A percentile compares a stretch with the other conserved stretches of the same genome.
These are phyloP conservation scores for Nakataea oryzae DNA, from an alignment of 2,329 filamentous ascomycete genomes.

Conservation along the genomic window DNA sequence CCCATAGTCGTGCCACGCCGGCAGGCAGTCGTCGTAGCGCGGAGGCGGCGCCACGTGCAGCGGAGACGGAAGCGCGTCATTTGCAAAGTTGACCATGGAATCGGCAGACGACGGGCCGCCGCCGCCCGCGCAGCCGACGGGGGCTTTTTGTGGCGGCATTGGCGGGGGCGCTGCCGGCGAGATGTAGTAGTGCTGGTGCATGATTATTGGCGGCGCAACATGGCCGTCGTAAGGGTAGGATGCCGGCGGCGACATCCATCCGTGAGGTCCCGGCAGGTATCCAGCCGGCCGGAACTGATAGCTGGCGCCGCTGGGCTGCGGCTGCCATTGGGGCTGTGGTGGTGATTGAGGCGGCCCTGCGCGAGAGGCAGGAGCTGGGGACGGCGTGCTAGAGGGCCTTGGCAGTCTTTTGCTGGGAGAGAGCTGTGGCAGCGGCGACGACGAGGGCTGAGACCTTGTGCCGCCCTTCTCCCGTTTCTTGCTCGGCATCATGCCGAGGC, in stretches of 20 bases:
- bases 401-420: neutral
- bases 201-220: slow-evolving; percentile 29
- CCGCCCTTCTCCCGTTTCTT: neutral
- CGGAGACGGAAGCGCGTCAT: slow-evolving; percentile 22
- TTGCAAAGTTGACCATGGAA: slow-evolving; percentile 32
- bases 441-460: slow-evolving; percentile 1
- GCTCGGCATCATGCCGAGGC: neutral
- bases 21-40: slow-evolving; percentile 29
- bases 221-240: neutral
- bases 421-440: neutral
- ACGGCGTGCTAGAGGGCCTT: neutral
- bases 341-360: neutral
- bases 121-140: slow-evolving; percentile 2
- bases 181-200: slow-evolving; percentile 43
- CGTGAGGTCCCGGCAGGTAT: slow-evolving; percentile 14
- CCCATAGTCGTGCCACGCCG: slow-evolving; percentile 29
- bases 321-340: slow-evolving; percentile 1
- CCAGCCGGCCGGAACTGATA: slow-evolving; percentile 14
- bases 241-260: slow-evolving; percentile 9
- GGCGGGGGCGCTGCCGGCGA: slow-evolving; percentile 12
- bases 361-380: neutral
- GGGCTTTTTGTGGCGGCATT: slow-evolving; percentile 6
- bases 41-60: slow-evolving; percentile 14
- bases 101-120: slow-evolving; percentile 5
- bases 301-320: neutral